phyloP scores from a whole-genome alignment of 2,329 filamentous ascomycete species.

The Parascedosporium putredinis region DNA sequence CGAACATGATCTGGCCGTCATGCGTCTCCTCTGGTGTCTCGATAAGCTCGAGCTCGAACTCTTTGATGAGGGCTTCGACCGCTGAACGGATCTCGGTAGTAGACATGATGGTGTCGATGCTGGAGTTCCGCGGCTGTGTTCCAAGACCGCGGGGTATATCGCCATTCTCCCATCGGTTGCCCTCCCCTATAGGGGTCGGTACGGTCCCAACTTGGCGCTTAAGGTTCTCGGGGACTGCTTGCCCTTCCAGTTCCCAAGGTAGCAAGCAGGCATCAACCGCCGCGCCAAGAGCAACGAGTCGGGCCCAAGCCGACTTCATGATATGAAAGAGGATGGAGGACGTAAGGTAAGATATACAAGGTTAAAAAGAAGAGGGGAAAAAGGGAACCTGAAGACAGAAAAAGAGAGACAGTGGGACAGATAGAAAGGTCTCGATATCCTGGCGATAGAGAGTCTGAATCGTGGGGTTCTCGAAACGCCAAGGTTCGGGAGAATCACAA shows the following conservation, averaged over 20 bases:
- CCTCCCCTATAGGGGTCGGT: conserved; percentile 1
- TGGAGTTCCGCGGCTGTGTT: neutral
- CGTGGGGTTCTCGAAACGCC: neutral
- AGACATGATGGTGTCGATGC: conserved; percentile 31
- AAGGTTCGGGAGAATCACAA: neutral
- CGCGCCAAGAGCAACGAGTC: neutral
- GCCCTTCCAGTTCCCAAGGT: conserved; percentile 1
- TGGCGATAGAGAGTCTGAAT: neutral
- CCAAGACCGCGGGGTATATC: conserved; percentile 3
- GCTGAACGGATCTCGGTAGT: conserved; percentile 32
- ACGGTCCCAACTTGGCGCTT: neutral
- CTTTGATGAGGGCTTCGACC: conserved; percentile 28
- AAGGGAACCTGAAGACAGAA: no score
- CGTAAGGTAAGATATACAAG: no score
- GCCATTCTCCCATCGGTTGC: conserved; percentile 3
- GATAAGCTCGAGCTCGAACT: conserved; percentile 29
- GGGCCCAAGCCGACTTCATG: conserved; percentile 1
- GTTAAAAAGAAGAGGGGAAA: no score
- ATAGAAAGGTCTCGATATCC: no score
- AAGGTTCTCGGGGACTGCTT: neutral
- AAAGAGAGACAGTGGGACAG: no score
- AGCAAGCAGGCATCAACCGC: neutral
- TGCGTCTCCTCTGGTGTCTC: conserved; percentile 32
- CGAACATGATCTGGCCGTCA: conserved; percentile 28
- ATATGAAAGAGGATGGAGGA: no score